Conservation (phyloP, 495 filamentous ascomycete species). For the Penicillium salamii region DNA sequence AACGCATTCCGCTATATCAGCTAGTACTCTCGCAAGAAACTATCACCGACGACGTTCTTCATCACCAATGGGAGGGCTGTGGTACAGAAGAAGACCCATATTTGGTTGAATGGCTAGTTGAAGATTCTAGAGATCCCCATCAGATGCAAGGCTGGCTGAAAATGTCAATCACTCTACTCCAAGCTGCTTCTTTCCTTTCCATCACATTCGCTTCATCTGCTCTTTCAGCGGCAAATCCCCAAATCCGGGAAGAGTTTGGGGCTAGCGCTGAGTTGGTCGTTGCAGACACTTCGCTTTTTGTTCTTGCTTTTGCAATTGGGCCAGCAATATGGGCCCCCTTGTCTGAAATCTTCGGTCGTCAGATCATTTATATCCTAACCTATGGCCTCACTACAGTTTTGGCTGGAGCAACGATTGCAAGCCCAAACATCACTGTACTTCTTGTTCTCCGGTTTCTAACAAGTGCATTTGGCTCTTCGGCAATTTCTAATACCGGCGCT, state of each 20-base stretch:
- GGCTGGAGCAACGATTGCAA: conserved; percentile 39
- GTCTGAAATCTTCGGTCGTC: conserved; percentile 69
- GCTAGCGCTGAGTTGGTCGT: conserved; percentile 31
- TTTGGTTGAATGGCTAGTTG: conserved; percentile 59
- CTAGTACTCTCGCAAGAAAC: conserved; percentile 24
- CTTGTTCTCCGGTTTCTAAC: conserved; percentile 48
- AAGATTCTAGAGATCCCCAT: conserved; percentile 61
- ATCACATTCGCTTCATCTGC: conserved; percentile 66
- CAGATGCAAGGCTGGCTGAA: conserved; percentile 50
- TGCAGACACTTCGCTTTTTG: conserved; percentile 44
- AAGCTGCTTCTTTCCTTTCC: conserved; percentile 57
- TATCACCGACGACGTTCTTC: conserved; percentile 43
- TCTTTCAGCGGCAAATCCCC: conserved; percentile 56
- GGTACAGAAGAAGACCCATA: conserved; percentile 63
- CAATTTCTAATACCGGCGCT: conserved; percentile 57
- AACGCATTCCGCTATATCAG: background rate
- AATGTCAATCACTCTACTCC: conserved; percentile 56
- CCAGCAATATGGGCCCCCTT: conserved; percentile 58
- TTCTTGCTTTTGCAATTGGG: conserved; percentile 45
- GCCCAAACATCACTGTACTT: conserved; percentile 3
- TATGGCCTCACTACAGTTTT: conserved; percentile 25
- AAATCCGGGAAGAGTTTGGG: conserved; percentile 51
- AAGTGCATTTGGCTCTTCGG: conserved; percentile 59
- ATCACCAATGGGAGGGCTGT: conserved; percentile 51
- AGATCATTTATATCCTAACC: conserved; percentile 39